Conservation (phyloP, 139 green algal genomes). For the Edaphochlamys debaryana region DNA sequence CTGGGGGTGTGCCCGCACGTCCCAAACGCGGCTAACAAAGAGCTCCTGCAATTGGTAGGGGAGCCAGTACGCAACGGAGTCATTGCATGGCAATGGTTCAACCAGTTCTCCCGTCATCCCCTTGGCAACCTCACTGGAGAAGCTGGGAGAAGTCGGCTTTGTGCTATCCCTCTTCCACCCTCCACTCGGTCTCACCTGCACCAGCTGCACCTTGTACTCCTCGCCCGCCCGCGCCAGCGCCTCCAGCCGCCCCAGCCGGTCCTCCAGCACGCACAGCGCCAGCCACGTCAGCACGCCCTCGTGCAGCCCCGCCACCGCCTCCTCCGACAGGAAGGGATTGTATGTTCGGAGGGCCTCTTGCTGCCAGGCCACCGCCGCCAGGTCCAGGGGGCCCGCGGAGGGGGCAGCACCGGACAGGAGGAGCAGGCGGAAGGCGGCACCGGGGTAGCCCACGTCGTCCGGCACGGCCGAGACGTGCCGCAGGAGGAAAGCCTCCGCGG, state of each 20-base stretch:
- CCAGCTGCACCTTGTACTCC: neutral
- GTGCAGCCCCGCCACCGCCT: conserved; percentile 19
- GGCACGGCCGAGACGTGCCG: conserved; percentile 31
- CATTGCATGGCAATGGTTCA: too few species aligned
- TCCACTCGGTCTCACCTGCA: conserved; percentile 7
- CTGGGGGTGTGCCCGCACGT: conserved; percentile 38
- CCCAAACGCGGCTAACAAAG: conserved; percentile 51
- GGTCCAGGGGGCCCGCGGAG: conserved; percentile 15
- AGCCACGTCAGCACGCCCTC: conserved; percentile 52
- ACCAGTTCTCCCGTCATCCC: too few species aligned
- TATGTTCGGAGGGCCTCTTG: conserved; percentile 5
- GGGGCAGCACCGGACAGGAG: neutral
- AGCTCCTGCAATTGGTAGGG: conserved; percentile 52
- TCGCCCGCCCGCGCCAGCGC: conserved; percentile 18
- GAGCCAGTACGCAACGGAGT: too few species aligned
- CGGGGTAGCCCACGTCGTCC: neutral
- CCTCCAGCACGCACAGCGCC: conserved; percentile 75
- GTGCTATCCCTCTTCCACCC: too few species aligned
- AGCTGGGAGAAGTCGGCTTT: too few species aligned
- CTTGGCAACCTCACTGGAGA: too few species aligned
- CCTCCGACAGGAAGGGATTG: conserved; percentile 56
- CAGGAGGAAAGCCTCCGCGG: conserved; percentile 38
- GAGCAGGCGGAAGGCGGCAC: conserved; percentile 38
- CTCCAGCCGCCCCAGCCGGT: conserved; percentile 56
- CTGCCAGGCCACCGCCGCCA: conserved; percentile 24